Percentiles rank a stretch among this genome's conserved stretches.
phyloP scores from a whole-genome alignment of 768 basidiomycete genomes.

The Kwoniella europaea region DNA sequence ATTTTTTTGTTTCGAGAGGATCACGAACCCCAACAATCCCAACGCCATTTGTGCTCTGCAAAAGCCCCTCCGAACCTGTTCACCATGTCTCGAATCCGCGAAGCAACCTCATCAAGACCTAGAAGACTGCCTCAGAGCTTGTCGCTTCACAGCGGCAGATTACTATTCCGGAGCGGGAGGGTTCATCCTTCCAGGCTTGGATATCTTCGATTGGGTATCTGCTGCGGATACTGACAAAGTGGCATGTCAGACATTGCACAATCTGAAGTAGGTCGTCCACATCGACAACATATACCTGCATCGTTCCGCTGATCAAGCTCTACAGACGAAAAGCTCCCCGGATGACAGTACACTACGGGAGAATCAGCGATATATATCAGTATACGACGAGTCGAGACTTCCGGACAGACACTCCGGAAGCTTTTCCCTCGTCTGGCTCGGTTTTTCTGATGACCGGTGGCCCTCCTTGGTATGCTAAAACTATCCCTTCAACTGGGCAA shows the following conservation, averaged over 20 bases:
- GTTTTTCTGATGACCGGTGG: slow-evolving; percentile 33
- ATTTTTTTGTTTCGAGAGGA: slow-evolving; percentile 5
- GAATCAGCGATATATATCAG: neutral
- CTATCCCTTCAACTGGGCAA: too few relatives aligned
- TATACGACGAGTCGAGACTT: neutral
- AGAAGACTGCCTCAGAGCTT: slow-evolving; percentile 3
- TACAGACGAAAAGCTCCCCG: neutral
- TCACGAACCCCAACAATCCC: neutral
- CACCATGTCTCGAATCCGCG: neutral
- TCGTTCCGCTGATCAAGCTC: neutral
- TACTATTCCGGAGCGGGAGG: slow-evolving; percentile 45
- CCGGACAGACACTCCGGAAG: neutral
- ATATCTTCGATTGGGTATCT: slow-evolving; percentile 22
- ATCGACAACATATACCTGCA: too few relatives aligned
- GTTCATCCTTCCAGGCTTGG: slow-evolving; percentile 19
- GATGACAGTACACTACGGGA: neutral
- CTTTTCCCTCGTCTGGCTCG: slow-evolving; percentile 14
- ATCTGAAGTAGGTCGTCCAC: slow-evolving; percentile 2
- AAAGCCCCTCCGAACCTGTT: neutral
- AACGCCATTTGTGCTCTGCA: neutral
- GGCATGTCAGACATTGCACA: slow-evolving; percentile 28
- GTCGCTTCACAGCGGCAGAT: slow-evolving; percentile 28
- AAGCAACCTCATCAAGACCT: slow-evolving; percentile 5
- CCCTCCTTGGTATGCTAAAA: slow-evolving; percentile 25
- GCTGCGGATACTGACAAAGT: slow-evolving; percentile 27